phyloP scores from a whole-genome alignment of 2,329 filamentous ascomycete species.

The Botrytis cinerea region DNA sequence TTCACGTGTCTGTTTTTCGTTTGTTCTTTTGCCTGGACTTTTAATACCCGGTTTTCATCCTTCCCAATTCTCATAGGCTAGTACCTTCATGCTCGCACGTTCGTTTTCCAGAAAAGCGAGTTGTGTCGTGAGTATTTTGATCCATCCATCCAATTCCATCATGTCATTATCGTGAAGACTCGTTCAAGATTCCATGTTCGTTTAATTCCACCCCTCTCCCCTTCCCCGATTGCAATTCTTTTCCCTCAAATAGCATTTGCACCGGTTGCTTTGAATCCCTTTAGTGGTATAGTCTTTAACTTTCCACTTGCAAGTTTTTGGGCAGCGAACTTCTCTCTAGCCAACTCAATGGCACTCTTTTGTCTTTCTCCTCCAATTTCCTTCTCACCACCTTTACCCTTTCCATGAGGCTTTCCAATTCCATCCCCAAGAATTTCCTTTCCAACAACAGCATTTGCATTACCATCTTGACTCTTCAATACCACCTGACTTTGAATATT shows the following conservation, averaged over 20 bases:
- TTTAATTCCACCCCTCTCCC: background rate
- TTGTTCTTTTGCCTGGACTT: background rate
- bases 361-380: constrained; percentile 24
- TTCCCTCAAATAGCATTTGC: constrained; percentile 19
- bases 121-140: background rate
- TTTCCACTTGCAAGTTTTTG: constrained; percentile 31
- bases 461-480: constrained; percentile 20
- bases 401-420: constrained; percentile 16
- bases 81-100: background rate
- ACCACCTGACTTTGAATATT: constrained; percentile 2
- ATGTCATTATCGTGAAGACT: constrained; percentile 15
- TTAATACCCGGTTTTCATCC: background rate
- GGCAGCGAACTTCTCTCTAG: constrained; percentile 40
- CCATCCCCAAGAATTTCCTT: constrained; percentile 11
- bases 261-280: constrained; percentile 26
- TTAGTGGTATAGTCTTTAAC: constrained; percentile 21
- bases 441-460: constrained; percentile 16
- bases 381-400: constrained; percentile 26
- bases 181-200: constrained; percentile 2
- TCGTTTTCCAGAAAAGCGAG: background rate
- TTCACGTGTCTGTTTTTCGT: background rate
- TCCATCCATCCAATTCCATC: background rate
- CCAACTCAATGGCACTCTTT: constrained; percentile 40
- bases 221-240: background rate
- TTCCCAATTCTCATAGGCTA: background rate